phyloP scores from a whole-genome alignment of 768 basidiomycete genomes.

The Mrakia hoshinonis region DNA sequence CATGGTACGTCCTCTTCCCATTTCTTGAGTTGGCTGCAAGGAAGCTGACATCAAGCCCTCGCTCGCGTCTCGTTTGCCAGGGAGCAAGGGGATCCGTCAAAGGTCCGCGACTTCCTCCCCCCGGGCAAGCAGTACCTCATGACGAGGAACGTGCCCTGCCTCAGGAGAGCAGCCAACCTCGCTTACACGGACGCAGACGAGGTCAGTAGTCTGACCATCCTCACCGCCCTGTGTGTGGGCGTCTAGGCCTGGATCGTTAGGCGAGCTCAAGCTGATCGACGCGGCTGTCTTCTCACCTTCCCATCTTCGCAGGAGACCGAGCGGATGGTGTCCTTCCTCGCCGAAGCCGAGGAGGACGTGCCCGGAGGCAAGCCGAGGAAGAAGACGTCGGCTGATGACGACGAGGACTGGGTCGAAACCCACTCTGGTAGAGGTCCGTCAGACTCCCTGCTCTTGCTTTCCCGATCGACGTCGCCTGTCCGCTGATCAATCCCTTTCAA shows the following conservation, averaged over 20 bases:
- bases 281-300: neutral
- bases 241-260: no score
- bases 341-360: constrained; percentile 45
- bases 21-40: neutral
- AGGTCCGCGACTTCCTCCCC: constrained; percentile 85
- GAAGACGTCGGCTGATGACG: constrained; percentile 49
- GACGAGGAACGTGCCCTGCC: constrained; percentile 90
- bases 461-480: neutral
- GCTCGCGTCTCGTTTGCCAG: constrained; percentile 43
- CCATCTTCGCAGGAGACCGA: constrained; percentile 59
- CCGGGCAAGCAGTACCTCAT: constrained; percentile 92
- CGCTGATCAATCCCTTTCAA: no score
- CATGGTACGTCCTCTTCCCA: constrained; percentile 55
- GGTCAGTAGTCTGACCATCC: neutral
- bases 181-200: constrained; percentile 94
- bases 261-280: neutral
- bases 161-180: constrained; percentile 81
- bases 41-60: neutral
- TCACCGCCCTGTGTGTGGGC: no score
- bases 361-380: constrained; percentile 33
- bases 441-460: neutral
- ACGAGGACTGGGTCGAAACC: constrained; percentile 97
- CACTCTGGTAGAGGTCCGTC: constrained; percentile 62
- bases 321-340: constrained; percentile 67
- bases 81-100: constrained; percentile 84